These are phyloP conservation scores for Cercospora canescens DNA, from an alignment of 2,329 filamentous ascomycete genomes.

Conservation along the genomic window DNA sequence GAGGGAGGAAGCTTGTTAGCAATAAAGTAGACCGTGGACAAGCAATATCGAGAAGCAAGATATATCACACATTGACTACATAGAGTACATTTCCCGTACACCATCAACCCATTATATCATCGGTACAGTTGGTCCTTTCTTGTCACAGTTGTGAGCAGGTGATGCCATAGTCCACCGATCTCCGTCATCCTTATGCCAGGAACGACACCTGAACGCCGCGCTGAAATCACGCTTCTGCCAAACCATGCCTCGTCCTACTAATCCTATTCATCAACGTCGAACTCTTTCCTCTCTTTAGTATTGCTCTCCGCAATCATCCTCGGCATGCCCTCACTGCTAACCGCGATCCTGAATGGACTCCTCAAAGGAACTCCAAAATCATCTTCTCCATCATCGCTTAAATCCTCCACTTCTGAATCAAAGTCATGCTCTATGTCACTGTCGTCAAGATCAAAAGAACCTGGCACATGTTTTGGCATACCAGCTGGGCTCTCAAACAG, in stretches of 20 bases:
- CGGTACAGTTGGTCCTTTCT: background rate
- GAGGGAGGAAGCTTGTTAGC: no score
- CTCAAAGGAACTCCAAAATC: slow-evolving; percentile 55
- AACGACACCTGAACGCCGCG: background rate
- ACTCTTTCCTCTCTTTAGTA: background rate
- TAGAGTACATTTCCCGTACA: background rate
- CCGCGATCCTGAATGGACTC: slow-evolving; percentile 31
- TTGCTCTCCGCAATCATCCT: slow-evolving; percentile 6
- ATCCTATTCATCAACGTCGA: background rate
- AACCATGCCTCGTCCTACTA: background rate
- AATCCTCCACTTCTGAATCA: slow-evolving; percentile 38
- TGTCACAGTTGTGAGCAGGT: background rate
- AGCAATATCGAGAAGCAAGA: background rate
- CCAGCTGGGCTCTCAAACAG: slow-evolving; percentile 32
- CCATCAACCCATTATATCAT: background rate
- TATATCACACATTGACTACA: background rate
- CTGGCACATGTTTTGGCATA: slow-evolving; percentile 58
- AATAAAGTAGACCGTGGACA: background rate
- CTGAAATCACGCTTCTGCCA: background rate
- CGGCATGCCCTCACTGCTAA: slow-evolving; percentile 16
- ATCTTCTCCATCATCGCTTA: slow-evolving; percentile 43
- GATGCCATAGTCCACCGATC: background rate
- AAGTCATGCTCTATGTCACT: slow-evolving; percentile 50
- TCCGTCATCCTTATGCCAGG: background rate
- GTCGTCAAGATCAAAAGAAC: slow-evolving; percentile 57